These are phyloP conservation scores for Beauveria sp. DNA, from an alignment of 2,329 filamentous ascomycete species.

Conservation along the genomic window DNA sequence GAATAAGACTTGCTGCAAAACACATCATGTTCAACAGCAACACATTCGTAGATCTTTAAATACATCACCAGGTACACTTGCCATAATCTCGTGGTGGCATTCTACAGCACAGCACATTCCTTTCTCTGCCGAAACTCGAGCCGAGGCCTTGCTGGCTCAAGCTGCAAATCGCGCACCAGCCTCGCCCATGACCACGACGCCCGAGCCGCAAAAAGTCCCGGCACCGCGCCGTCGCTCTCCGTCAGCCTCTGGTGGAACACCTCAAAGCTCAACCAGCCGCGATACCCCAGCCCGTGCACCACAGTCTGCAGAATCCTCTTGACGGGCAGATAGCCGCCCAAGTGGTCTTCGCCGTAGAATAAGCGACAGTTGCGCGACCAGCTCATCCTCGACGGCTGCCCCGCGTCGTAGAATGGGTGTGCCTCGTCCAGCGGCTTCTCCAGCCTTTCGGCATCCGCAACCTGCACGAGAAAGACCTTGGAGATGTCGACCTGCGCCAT, in stretches of 20 bases:
- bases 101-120: neutral
- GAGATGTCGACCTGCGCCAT: slow-evolving; percentile 45
- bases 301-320: slow-evolving; percentile 53
- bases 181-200: slow-evolving; percentile 40
- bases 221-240: slow-evolving; percentile 41
- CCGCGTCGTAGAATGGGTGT: slow-evolving; percentile 26
- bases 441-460: slow-evolving; percentile 64
- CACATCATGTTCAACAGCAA: too few relatives aligned
- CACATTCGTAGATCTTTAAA: too few relatives aligned
- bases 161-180: slow-evolving; percentile 25
- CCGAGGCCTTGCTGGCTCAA: slow-evolving; percentile 6
- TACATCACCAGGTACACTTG: too few relatives aligned
- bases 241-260: slow-evolving; percentile 57
- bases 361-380: slow-evolving; percentile 69
- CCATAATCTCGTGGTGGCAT: neutral
- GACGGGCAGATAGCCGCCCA: slow-evolving; percentile 61
- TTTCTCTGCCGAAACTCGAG: neutral
- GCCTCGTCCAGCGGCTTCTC: slow-evolving; percentile 42
- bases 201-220: slow-evolving; percentile 47
- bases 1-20: too few relatives aligned
- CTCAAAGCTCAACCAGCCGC: slow-evolving; percentile 66
- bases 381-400: slow-evolving; percentile 53
- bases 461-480: slow-evolving; percentile 68
- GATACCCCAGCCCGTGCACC: slow-evolving; percentile 55
- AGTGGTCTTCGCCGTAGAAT: slow-evolving; percentile 44